These are phyloP conservation scores for Myxozyma melibiosi DNA, from an alignment of 805 yeast genomes.

Conservation along the genomic window DNA sequence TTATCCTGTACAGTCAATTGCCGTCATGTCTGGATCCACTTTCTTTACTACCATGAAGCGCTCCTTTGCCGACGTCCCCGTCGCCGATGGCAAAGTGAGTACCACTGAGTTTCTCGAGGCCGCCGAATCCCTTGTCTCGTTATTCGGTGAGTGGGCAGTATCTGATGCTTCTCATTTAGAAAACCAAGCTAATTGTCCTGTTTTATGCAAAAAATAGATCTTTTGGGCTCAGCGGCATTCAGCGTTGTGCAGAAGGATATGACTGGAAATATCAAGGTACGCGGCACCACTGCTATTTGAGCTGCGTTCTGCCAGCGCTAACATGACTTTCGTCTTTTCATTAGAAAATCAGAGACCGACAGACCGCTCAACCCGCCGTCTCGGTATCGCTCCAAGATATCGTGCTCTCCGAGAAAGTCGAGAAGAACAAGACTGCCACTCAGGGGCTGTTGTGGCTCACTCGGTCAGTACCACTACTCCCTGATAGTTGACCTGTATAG, in stretches of 20 bases:
- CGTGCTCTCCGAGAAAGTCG: slow-evolving; percentile 69
- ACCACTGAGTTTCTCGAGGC: slow-evolving; percentile 82
- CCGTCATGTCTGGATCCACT: slow-evolving; percentile 15
- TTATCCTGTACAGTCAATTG: too few species aligned
- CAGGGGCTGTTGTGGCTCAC: slow-evolving; percentile 88
- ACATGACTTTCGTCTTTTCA: not conserved
- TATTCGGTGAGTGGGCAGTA: slow-evolving; percentile 58
- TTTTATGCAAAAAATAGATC: slow-evolving; percentile 44
- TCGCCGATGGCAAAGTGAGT: slow-evolving; percentile 62
- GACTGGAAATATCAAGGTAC: slow-evolving; percentile 72
- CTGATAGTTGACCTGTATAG: not conserved
- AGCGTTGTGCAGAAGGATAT: slow-evolving; percentile 82
- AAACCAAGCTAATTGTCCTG: not conserved
- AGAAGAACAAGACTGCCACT: slow-evolving; percentile 72
- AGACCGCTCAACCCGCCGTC: slow-evolving; percentile 63
- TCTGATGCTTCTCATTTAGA: not conserved
- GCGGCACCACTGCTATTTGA: not conserved
- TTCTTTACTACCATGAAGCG: slow-evolving; percentile 78
- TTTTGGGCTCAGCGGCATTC: slow-evolving; percentile 83
- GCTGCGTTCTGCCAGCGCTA: not conserved
- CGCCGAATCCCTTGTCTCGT: slow-evolving; percentile 75
- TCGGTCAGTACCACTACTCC: slow-evolving; percentile 36
- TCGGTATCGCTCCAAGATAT: slow-evolving; percentile 75
- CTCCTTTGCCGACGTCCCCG: slow-evolving; percentile 75
- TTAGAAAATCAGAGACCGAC: slow-evolving; percentile 64